Conservation (phyloP, 2,329 filamentous ascomycete genomes). For the Cadophora luteo-olivacea region DNA sequence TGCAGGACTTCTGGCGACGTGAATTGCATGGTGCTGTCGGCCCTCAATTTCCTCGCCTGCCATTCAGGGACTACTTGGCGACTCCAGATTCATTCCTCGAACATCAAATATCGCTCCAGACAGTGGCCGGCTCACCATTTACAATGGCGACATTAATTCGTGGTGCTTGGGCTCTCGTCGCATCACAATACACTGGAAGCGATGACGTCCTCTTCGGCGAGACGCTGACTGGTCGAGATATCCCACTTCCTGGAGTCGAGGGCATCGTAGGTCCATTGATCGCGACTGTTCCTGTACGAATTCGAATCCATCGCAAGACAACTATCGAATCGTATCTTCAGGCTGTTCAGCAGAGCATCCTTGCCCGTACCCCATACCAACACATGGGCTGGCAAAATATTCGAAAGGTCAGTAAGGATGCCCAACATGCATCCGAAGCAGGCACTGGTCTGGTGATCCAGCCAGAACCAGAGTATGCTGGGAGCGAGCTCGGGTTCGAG, state of each 20-base stretch:
- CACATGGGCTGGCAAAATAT: conserved; percentile 40
- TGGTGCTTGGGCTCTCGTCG: conserved; percentile 50
- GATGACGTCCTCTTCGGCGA: conserved; percentile 52
- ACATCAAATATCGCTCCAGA: conserved; percentile 44
- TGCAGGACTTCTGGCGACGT: conserved; percentile 52
- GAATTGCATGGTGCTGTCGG: conserved; percentile 53
- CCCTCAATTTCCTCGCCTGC: conserved; percentile 56
- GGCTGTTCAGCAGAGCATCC: conserved; percentile 53
- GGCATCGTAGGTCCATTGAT: conserved; percentile 53
- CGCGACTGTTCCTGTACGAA: conserved; percentile 50
- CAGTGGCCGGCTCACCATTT: conserved; percentile 22
- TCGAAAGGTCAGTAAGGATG: conserved; percentile 35
- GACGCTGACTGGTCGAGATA: conserved; percentile 51
- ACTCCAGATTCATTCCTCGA: conserved; percentile 53
- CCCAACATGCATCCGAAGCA: conserved; percentile 35
- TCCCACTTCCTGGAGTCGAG: conserved; percentile 49
- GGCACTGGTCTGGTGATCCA: conserved; percentile 36
- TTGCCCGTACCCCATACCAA: conserved; percentile 52
- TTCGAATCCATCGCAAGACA: conserved; percentile 40
- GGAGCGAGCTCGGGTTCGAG: conserved; percentile 47
- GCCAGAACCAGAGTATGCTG: conserved; percentile 45
- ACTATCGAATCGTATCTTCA: conserved; percentile 50
- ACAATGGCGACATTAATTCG: conserved; percentile 38
- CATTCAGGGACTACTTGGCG: conserved; percentile 52
- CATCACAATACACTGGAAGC: conserved; percentile 47